Conservation (phyloP, 768 basidiomycete genomes). For the Leccinellum rugosiceps region DNA sequence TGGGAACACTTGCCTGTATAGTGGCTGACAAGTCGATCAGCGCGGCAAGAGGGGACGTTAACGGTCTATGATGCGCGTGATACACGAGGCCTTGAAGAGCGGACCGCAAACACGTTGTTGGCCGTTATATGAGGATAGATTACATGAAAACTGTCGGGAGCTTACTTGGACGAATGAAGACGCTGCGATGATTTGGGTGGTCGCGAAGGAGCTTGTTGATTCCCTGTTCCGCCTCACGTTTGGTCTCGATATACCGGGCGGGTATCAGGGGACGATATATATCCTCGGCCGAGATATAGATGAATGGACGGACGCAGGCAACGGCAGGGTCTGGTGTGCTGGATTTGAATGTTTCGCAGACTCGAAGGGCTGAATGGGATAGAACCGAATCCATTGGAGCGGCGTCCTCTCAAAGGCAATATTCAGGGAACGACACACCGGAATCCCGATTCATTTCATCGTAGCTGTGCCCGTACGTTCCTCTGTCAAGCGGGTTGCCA, state of each 20-base stretch:
- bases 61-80: conserved; percentile 90
- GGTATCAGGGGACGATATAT: conserved; percentile 86
- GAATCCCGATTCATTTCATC: conserved; percentile 85
- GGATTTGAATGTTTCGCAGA: conserved; percentile 72
- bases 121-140: conserved; percentile 11
- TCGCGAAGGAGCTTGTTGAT: conserved; percentile 54
- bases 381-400: conserved; percentile 8
- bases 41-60: conserved; percentile 81
- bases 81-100: conserved; percentile 78
- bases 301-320: conserved; percentile 58
- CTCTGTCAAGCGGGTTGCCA: conserved; percentile 59
- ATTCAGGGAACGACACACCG: conserved; percentile 49
- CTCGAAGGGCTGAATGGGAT: conserved; percentile 53
- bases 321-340: conserved; percentile 36
- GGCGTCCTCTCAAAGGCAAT: conserved; percentile 1
- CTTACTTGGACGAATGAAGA: conserved; percentile 90
- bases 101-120: conserved; percentile 13
- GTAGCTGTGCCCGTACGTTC: conserved; percentile 50
- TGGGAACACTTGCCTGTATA: conserved; percentile 60
- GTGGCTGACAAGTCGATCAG: conserved; percentile 78
- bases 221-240: conserved; percentile 80
- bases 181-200: conserved; percentile 52
- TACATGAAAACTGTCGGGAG: conserved; percentile 10
- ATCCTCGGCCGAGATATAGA: conserved; percentile 89
- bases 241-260: conserved; percentile 86